Evolutionary conservation across 495 filamentous ascomycete species (phyloP).

Genomic region (Aspergillus coremiiformis): DNA sequence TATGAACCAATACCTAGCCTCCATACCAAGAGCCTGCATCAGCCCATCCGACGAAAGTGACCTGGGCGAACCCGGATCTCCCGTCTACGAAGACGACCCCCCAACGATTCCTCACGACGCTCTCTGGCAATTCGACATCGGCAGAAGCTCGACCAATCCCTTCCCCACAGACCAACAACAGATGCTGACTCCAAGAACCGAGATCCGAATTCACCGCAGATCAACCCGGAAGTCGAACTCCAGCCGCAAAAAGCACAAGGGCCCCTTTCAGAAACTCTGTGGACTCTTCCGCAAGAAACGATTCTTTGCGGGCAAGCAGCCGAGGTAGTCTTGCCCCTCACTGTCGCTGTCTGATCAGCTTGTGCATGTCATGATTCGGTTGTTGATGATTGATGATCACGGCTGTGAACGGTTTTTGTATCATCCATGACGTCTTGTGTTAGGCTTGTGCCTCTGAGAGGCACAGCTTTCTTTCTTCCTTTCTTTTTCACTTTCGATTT

Average conservation of each 20-base stretch:
- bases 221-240: background rate
- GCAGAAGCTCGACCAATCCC: background rate
- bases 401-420: background rate
- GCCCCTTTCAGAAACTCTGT: background rate
- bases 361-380: background rate
- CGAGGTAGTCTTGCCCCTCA: too few relatives aligned
- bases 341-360: too few relatives aligned
- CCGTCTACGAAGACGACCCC: slow-evolving; percentile 27
- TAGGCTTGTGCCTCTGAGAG: background rate
- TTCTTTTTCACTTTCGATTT: slow-evolving; percentile 13
- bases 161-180: background rate
- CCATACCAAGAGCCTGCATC: slow-evolving; percentile 5
- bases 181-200: background rate
- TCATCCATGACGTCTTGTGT: too few relatives aligned
- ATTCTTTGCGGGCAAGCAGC: background rate
- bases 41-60: slow-evolving; percentile 16
- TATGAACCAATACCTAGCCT: slow-evolving; percentile 6
- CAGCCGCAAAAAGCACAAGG: background rate
- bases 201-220: background rate
- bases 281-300: background rate
- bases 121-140: slow-evolving; percentile 19
- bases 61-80: slow-evolving; percentile 33
- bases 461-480: slow-evolving; percentile 10
- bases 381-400: background rate
- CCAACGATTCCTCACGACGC: slow-evolving; percentile 13